These are phyloP conservation scores for Neonectria faginata DNA, from an alignment of 2,329 filamentous ascomycete genomes.

Conservation along the genomic window DNA sequence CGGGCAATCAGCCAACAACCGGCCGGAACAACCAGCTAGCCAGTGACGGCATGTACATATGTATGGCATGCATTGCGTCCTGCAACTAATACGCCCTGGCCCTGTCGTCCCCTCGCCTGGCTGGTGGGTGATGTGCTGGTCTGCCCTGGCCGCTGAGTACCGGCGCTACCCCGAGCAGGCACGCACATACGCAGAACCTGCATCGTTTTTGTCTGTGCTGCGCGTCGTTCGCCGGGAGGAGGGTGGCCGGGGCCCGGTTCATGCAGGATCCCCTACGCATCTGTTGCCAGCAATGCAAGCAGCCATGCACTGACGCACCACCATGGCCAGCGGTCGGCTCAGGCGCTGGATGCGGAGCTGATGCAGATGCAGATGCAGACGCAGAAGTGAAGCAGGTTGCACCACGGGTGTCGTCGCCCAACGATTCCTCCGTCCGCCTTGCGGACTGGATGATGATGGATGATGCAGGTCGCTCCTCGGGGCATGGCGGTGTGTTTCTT, in stretches of 20 bases:
- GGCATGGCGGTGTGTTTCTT: conserved; percentile 41
- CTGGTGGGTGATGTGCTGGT: conserved; percentile 43
- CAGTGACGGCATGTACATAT: conserved; percentile 46
- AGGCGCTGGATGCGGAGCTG: conserved; percentile 34
- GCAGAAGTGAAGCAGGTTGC: conserved; percentile 38
- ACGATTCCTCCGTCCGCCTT: conserved; percentile 41
- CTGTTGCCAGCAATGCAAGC: conserved; percentile 44
- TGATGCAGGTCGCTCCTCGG: conserved; percentile 39
- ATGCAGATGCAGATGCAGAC: conserved; percentile 21
- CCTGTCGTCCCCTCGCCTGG: conserved; percentile 28
- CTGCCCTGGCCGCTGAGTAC: conserved; percentile 29
- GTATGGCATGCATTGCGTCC: conserved; percentile 50
- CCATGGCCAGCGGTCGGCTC: conserved; percentile 36
- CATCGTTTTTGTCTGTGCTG: conserved; percentile 33
- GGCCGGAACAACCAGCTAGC: conserved; percentile 40
- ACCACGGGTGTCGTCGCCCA: conserved; percentile 40
- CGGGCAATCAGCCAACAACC: conserved; percentile 31
- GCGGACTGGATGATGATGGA: conserved; percentile 35
- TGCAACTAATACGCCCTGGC: conserved; percentile 46
- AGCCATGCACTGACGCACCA: conserved; percentile 39
- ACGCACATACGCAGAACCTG: conserved; percentile 18
- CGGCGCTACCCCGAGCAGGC: conserved; percentile 26
- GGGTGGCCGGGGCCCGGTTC: conserved; percentile 43
- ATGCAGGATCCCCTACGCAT: conserved; percentile 46
- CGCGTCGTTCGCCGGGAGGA: conserved; percentile 32